phyloP scores from a whole-genome alignment of 306 rosid species.

The Medicago arabica region DNA sequence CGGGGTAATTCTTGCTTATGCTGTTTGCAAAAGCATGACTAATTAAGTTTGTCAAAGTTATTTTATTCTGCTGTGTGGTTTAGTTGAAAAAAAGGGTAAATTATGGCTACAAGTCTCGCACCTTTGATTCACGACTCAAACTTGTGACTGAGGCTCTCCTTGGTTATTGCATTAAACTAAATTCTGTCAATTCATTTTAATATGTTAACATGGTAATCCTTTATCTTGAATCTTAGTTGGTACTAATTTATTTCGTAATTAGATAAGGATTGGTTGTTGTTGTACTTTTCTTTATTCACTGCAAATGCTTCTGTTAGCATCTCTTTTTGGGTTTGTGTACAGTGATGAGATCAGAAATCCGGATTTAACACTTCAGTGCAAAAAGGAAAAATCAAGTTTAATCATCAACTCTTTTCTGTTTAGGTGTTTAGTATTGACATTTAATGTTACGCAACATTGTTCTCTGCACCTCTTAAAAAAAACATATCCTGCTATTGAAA shows the following conservation, averaged over 20 bases:
- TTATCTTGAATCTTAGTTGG: neutral
- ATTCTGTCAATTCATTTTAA: constrained; percentile 9
- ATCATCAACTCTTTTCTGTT: neutral
- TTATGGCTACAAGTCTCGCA: neutral
- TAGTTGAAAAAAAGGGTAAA: neutral
- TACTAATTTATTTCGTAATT: constrained; percentile 1
- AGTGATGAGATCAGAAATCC: constrained; percentile 10
- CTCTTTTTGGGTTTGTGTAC: neutral
- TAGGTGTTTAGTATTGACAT: constrained; percentile 5
- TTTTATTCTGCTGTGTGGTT: constrained; percentile 1
- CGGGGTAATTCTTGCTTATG: neutral
- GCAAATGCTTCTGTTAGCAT: neutral
- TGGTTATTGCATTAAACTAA: neutral
- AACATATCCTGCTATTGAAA: neutral
- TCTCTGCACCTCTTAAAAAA: constrained; percentile 25
- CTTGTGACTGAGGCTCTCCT: constrained; percentile 7
- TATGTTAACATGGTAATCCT: constrained; percentile 12
- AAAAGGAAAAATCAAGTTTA: neutral
- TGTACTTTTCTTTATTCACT: constrained; percentile 18
- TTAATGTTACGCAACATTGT: constrained; percentile 13
- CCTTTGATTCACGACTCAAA: constrained; percentile 11
- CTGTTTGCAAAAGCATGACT: neutral
- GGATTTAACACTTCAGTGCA: neutral
- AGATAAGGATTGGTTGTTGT: too few relatives aligned
- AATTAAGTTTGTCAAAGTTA: constrained; percentile 5